Evolutionary conservation across 768 basidiomycete species (phyloP).

Genomic region (Serendipita indica): DNA sequence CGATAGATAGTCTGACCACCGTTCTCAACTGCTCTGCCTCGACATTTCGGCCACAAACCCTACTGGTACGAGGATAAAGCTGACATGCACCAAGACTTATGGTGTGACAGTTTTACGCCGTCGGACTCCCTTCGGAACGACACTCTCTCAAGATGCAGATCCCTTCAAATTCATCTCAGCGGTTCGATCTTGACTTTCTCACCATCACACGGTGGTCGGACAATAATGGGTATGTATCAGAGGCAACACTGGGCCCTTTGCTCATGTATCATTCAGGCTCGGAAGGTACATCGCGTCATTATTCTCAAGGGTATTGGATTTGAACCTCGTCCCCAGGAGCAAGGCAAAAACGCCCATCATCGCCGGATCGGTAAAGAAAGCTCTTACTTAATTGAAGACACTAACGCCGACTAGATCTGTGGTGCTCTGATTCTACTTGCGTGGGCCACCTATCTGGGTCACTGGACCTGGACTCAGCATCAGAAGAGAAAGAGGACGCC

Average conservation of each 20-base stretch:
- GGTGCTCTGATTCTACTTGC: constrained; percentile 4
- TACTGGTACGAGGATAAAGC: not conserved
- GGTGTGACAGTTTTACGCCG: not conserved
- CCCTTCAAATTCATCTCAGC: not conserved
- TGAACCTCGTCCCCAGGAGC: not conserved
- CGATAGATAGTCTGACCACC: not conserved
- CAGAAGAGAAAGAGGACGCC: not conserved
- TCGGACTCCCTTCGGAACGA: not conserved
- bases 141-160: constrained; percentile 1
- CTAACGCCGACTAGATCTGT: not conserved
- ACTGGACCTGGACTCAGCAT: not conserved
- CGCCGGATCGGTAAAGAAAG: not conserved
- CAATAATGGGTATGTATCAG: constrained; percentile 1
- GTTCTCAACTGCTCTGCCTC: not conserved
- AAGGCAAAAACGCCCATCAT: constrained; percentile 5
- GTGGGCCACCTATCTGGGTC: not conserved
- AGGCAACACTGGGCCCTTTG: no score
- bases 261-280: not conserved
- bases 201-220: not conserved
- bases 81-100: not conserved
- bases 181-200: not conserved
- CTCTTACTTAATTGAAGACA: not conserved
- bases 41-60: not conserved
- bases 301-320: not conserved
- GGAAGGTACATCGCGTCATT: not conserved